Evolutionary conservation across 371 early-diverging fungal species (phyloP).

Genomic region (Mortierella sp.): DNA sequence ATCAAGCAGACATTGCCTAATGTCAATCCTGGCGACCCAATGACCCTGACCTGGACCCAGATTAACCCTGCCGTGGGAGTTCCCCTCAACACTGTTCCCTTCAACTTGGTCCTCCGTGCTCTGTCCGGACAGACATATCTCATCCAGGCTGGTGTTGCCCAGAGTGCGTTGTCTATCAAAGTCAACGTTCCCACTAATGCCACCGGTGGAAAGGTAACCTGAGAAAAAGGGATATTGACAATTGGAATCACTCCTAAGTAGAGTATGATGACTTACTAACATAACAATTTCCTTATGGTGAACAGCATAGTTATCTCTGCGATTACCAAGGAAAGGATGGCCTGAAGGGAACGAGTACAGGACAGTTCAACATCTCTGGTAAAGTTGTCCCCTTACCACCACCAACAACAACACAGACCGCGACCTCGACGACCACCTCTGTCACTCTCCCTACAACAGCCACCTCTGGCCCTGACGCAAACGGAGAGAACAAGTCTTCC

Average conservation of each 20-base stretch:
- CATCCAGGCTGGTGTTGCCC: conserved; percentile 11
- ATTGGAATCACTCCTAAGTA: background rate
- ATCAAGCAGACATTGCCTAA: background rate
- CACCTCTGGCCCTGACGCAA: background rate
- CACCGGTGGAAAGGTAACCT: conserved; percentile 33
- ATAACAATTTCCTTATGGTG: background rate
- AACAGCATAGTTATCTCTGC: conserved; percentile 30
- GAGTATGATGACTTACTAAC: too few species aligned
- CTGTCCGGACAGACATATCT: conserved; percentile 27
- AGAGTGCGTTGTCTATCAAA: background rate
- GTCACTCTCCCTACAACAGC: background rate
- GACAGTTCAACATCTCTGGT: conserved; percentile 42
- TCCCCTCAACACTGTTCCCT: conserved; percentile 10
- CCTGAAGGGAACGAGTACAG: conserved; percentile 1
- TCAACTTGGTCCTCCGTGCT: conserved; percentile 32
- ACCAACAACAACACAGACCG: background rate
- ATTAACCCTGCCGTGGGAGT: conserved; percentile 1
- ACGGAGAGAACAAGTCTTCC: background rate
- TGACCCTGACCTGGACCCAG: conserved; percentile 20
- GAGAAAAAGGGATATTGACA: background rate
- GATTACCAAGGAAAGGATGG: conserved; percentile 21
- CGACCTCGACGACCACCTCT: background rate
- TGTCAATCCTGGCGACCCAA: conserved; percentile 22
- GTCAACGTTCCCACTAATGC: conserved; percentile 25
- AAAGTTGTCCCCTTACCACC: background rate